A percentile compares a stretch with the other conserved stretches of the same genome.
Evolutionary conservation across 441 rosid species (phyloP).

Genomic region (Macaranga tanarius): DNA sequence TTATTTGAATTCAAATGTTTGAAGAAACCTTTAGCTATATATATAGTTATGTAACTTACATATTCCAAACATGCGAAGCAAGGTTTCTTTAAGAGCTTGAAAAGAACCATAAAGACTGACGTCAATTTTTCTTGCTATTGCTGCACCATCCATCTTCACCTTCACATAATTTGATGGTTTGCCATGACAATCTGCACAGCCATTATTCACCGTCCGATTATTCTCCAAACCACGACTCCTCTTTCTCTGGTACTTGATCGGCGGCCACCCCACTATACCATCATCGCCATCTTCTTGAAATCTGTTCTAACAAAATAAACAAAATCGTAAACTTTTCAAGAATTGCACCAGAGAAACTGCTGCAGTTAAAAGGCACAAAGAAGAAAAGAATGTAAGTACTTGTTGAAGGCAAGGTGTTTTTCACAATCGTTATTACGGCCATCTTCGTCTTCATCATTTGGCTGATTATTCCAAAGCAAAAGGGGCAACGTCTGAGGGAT

Average conservation of each 20-base stretch:
- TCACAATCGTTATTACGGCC: slow-evolving; percentile 8
- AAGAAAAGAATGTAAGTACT: slow-evolving; percentile 13
- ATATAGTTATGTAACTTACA: too few relatives aligned
- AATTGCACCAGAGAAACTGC: neutral
- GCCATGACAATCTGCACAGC: slow-evolving; percentile 17
- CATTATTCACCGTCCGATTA: slow-evolving; percentile 23
- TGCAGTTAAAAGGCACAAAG: too few relatives aligned
- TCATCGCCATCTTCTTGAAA: slow-evolving; percentile 29
- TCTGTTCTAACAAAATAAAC: slow-evolving; percentile 17
- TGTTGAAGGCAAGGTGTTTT: slow-evolving; percentile 23
- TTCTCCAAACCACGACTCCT: slow-evolving; percentile 18
- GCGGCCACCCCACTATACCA: slow-evolving; percentile 60
- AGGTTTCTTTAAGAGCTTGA: slow-evolving; percentile 40
- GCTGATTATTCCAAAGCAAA: slow-evolving; percentile 37
- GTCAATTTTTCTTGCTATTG: slow-evolving; percentile 63
- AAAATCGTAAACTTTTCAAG: neutral
- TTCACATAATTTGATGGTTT: slow-evolving; percentile 48
- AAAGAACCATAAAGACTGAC: slow-evolving; percentile 43
- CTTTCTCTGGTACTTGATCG: slow-evolving; percentile 39
- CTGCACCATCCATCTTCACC: slow-evolving; percentile 77
- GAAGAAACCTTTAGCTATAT: too few relatives aligned
- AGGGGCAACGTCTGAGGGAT: slow-evolving; percentile 36
- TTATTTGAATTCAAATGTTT: too few relatives aligned
- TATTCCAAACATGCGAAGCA: slow-evolving; percentile 53
- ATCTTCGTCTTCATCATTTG: slow-evolving; percentile 43